Evolutionary conservation across 2,329 filamentous ascomycete genomes (phyloP).

Genomic region (Teratosphaeria gauchensis): DNA sequence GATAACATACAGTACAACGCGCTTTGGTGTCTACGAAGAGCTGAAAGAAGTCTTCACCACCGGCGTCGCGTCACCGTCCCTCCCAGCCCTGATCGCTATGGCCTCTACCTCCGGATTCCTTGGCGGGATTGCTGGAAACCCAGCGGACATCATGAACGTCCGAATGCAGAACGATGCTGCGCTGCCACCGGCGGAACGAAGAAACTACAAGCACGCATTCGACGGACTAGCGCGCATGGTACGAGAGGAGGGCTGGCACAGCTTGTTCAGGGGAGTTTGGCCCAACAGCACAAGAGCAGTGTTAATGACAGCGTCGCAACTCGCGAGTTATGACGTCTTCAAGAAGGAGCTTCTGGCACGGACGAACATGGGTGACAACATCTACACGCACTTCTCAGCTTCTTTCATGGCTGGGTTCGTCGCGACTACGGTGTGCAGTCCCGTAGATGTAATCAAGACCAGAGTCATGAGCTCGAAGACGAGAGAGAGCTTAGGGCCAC

Average conservation of each 20-base stretch:
- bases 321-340: constrained; percentile 77
- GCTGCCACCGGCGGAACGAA: constrained; percentile 59
- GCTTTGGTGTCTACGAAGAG: constrained; percentile 94
- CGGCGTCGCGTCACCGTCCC: constrained; percentile 47
- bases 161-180: constrained; percentile 93
- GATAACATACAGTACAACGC: constrained; percentile 85
- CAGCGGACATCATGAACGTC: constrained; percentile 92
- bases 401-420: constrained; percentile 72
- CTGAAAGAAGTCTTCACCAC: constrained; percentile 63
- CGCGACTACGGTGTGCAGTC: constrained; percentile 74
- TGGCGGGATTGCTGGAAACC: constrained; percentile 84
- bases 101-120: constrained; percentile 76
- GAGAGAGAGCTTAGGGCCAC: constrained; percentile 43
- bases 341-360: constrained; percentile 59
- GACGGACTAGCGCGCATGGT: constrained; percentile 81
- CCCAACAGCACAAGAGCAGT: constrained; percentile 72
- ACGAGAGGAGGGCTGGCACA: constrained; percentile 65
- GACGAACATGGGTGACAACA: constrained; percentile 56
- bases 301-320: constrained; percentile 79
- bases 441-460: constrained; percentile 84
- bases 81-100: constrained; percentile 65
- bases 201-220: constrained; percentile 83
- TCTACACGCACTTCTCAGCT: constrained; percentile 70
- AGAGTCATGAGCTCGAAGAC: constrained; percentile 65
- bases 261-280: constrained; percentile 76